Evolutionary conservation across 192 early-diverging fungal species (phyloP), one percentile per base, ranked within the genome.

Genomic region (Jimgerdemannia lactiflua): DNA sequence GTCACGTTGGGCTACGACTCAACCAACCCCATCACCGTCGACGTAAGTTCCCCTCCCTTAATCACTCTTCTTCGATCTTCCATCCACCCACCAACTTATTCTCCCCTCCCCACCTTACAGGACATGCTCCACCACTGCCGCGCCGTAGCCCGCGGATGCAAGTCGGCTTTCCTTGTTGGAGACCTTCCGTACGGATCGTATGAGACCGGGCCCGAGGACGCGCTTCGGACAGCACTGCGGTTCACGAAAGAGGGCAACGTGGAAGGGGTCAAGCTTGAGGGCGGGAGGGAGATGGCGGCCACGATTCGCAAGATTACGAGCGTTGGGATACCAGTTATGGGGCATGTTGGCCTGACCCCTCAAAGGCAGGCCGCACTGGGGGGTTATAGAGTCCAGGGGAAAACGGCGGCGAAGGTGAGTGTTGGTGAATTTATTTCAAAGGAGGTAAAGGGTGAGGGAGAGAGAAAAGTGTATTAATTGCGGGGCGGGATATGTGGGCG

Each of bases 141-240:
- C 68, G 97, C 97, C 3, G 96, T 97, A 10, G 86, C 94, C 4
- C 88, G 95, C 17, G 97, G 97, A 17, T 82, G 82, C 20, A 92
- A 90, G 74, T 81, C 84, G 18, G 79, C 94, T 8, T 98, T 98
- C 78, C 71, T 96, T 4, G 85, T 99, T 7, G 91, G 89, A 69
- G 98, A 99, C 80, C 86, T 99, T 83, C 95, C 97, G 39, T 95
- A 92, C 86, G 97, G 97, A 43, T 87, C 94, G 7, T 99, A 99
- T 82, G 96, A 99, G 79, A 79, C 85, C 9, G 86, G 82, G 73
- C 81, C 92, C 17, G 86, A 87, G 67, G 85, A 91, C 42, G 96
- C 97, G 6, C 82, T 99, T n/a, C 82, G 78, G 70, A 90, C 86
- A 69, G 87, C 95, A 3, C 88, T 97, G 69, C 91, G 95, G 4